These are phyloP conservation scores for Metschnikowia sp. DNA, from an alignment of 805 yeast species.

Conservation along the genomic window DNA sequence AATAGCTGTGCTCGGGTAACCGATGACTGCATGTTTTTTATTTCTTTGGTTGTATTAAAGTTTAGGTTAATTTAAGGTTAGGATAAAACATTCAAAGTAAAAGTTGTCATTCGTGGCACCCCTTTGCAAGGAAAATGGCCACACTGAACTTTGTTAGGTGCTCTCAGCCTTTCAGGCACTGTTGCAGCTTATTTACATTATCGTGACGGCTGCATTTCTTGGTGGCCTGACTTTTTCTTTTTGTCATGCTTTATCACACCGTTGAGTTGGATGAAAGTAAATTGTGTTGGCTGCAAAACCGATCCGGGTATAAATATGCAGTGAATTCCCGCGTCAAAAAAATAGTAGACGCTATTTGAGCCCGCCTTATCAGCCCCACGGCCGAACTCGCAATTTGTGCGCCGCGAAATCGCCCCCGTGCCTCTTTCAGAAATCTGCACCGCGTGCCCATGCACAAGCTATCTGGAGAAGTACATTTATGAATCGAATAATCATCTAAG, in stretches of 20 bases:
- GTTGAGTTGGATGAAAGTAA: too few relatives aligned
- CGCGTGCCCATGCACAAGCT: too few relatives aligned
- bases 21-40: neutral
- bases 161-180: too few relatives aligned
- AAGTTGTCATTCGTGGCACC: too few relatives aligned
- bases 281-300: neutral
- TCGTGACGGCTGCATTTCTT: neutral
- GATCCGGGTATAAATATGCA: too few relatives aligned
- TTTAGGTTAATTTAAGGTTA: conserved; percentile 7
- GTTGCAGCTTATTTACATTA: too few relatives aligned
- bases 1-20: neutral
- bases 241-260: neutral
- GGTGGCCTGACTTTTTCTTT: neutral
- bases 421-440: neutral
- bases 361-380: too few relatives aligned
- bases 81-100: neutral
- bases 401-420: neutral
- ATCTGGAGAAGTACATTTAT: too few relatives aligned
- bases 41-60: neutral
- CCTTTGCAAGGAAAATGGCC: neutral
- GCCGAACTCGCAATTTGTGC: neutral
- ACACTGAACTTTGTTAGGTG: neutral
- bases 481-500: too few relatives aligned
- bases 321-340: too few relatives aligned
- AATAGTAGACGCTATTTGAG: too few relatives aligned